phyloP scores from a whole-genome alignment of 2,329 filamentous ascomycete genomes.

The Davidsoniella virescens region DNA sequence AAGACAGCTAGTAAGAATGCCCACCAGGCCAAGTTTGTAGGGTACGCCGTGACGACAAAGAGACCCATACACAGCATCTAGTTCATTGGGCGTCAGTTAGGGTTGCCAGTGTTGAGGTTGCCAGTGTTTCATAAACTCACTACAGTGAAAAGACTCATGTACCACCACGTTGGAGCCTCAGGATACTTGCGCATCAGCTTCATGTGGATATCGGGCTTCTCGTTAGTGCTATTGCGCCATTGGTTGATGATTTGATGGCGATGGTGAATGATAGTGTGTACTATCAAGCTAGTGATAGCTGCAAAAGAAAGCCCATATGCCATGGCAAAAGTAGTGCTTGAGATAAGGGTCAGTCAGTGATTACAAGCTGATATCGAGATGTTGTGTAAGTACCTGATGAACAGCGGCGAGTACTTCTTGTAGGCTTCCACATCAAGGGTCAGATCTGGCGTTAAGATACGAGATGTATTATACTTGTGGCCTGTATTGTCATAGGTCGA shows the following conservation, averaged over 20 bases:
- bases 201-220: constrained; percentile 49
- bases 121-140: constrained; percentile 23
- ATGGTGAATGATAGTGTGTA: constrained; percentile 52
- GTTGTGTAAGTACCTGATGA: constrained; percentile 32
- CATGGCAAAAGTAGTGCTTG: constrained; percentile 53
- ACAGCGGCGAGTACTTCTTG: constrained; percentile 49
- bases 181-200: constrained; percentile 46
- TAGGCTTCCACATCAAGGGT: constrained; percentile 49
- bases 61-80: constrained; percentile 39
- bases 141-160: constrained; percentile 37
- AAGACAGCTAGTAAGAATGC: constrained; percentile 49
- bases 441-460: constrained; percentile 43
- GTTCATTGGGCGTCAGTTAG: constrained; percentile 9
- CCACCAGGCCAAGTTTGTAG: constrained; percentile 58
- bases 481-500: constrained; percentile 58
- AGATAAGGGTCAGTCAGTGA: neutral
- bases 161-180: constrained; percentile 50
- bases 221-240: constrained; percentile 39
- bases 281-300: constrained; percentile 50
- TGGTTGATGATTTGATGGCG: constrained; percentile 49
- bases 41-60: constrained; percentile 39
- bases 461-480: constrained; percentile 43
- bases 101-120: too few relatives aligned
- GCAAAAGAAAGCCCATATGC: constrained; percentile 59
- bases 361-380: too few relatives aligned